Base-by-base conservation (phyloP, 2,329 filamentous ascomycete genomes). In the Fusarium temperatum region DNA sequence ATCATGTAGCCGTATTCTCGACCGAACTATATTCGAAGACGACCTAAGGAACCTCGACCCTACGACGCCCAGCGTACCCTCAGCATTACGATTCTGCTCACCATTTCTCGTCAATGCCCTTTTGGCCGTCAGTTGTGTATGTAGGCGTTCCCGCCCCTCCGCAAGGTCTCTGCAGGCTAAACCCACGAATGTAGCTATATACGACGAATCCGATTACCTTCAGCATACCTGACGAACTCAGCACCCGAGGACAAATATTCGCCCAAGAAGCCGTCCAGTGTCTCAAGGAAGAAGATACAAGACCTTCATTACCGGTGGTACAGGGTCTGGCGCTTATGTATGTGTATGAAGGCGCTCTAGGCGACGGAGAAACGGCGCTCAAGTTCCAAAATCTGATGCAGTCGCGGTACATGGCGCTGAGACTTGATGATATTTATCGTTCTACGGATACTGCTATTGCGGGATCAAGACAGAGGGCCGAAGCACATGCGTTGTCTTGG, bases 71-170 rank as follows among this genome's bases (percentile, higher is more conserved):
- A 18, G 59, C 35, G 26, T 41, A 12, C 42, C 70, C n/a, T 45
- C 45, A 28, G 41, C 56, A 15, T 53, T 73, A 4, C 47, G 59
- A n/a, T 73, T 73, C 45, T 73, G 71, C 41, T 73, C 71, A 8
- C 66, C 70, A 20, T 73, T 73, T 54, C 66, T 73, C 8, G 61
- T 70, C n/a, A 73, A 73, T 58, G 71, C 70, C 18, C n/a, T 73
- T 24, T 63, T 73, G 41, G 70, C 71, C 30, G 66, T 73, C n/a
- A 67, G 71, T 28, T 73, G 71, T 35, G 71, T 73, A 66, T 67
- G 71, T 67, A 59, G 47, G 47, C 66, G 26, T 36, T 36, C 10
- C 7, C 41, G 11, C 15, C n/a, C 10, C 6, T 12, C 10, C 45
- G n/a, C 8, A 4, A n/a, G 35, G 9, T 11, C 22, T 11, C 24